Evolutionary conservation across 2,329 filamentous ascomycete species (phyloP), one percentile per base, ranked within the genome.

Genomic region (Stachybotrys echinatus): DNA sequence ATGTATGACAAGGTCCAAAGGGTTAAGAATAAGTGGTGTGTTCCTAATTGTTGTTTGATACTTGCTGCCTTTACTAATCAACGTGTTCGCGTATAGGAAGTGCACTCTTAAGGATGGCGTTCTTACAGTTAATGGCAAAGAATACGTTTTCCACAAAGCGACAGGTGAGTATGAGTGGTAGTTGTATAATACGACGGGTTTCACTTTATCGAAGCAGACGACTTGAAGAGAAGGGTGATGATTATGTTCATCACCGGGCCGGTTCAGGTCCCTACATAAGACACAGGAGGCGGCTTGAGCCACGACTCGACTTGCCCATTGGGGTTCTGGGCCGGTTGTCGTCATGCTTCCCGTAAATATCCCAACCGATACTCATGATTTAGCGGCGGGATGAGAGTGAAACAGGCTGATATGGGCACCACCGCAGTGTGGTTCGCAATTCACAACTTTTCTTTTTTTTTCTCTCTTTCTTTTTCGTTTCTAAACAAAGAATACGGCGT

Each of bases 1-100:
- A 96, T 95, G 66, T 99, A 99, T 67, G 94, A 99, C 75, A 99
- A 99, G 75, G 94, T 99, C 10, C 92, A 97, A 72, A 82, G 94
- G 45, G 94, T 97, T 62, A 99, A 99, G 84, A 99, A 97, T 74
- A 99, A 94, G 82, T 94, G 89, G 89, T 85, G 67, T 47, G 77
- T 71, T 39, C 22, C 43, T 54, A 34, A 34, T 34, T 31, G 27
- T 3, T 34, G 27, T 34, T 40, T n/a, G 10, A 34, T 2, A 5
- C 27, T 10, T 34, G 27, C 3, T 14, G 27, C 10, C 5, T 46
- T 55, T 50, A 52, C 48, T 53, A 42, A 58, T 50, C 34, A 18
- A 34, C 18, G 14, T 14, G 10, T 34, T 2, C 14, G 27, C 23
- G 19, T 48, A 42, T 47, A 85, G 88, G 88, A 99, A 99, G 88